phyloP scores from a whole-genome alignment of 2,329 filamentous ascomycete genomes.

The Botryotinia calthae region DNA sequence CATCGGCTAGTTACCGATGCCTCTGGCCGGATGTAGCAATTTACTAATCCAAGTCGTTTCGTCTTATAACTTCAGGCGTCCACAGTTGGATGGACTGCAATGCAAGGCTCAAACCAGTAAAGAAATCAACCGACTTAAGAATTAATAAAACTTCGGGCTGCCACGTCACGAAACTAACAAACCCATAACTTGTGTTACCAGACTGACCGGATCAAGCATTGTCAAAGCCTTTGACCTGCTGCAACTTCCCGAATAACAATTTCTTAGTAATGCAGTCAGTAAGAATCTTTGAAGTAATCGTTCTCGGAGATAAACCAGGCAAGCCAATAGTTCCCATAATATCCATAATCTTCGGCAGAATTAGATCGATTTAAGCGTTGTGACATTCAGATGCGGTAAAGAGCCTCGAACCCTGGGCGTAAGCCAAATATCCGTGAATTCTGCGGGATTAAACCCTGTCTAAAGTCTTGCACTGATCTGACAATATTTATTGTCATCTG shows the following conservation, averaged over 20 bases:
- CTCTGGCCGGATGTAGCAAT: neutral
- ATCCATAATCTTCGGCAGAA: neutral
- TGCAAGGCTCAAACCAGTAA: conserved; percentile 4
- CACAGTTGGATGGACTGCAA: conserved; percentile 3
- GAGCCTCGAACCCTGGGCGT: conserved; percentile 1
- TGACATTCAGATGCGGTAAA: neutral
- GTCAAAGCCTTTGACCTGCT: conserved; percentile 2
- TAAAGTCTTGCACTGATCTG: neutral
- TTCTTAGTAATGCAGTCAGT: neutral
- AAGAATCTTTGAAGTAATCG: neutral
- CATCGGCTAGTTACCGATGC: neutral
- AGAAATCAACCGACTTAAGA: neutral
- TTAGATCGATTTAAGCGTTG: neutral
- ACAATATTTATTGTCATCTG: neutral
- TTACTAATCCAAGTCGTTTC: neutral
- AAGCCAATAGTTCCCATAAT: neutral
- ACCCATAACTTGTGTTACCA: neutral
- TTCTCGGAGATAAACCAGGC: neutral
- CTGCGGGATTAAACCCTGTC: neutral
- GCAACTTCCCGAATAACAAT: neutral
- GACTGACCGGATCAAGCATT: conserved; percentile 4
- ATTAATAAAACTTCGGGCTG: conserved; percentile 5
- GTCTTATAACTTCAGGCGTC: neutral
- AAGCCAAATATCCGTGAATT: neutral
- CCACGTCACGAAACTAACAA: conserved; percentile 15